phyloP scores from a whole-genome alignment of 2,329 filamentous ascomycete genomes.

The Microcera coccophila region DNA sequence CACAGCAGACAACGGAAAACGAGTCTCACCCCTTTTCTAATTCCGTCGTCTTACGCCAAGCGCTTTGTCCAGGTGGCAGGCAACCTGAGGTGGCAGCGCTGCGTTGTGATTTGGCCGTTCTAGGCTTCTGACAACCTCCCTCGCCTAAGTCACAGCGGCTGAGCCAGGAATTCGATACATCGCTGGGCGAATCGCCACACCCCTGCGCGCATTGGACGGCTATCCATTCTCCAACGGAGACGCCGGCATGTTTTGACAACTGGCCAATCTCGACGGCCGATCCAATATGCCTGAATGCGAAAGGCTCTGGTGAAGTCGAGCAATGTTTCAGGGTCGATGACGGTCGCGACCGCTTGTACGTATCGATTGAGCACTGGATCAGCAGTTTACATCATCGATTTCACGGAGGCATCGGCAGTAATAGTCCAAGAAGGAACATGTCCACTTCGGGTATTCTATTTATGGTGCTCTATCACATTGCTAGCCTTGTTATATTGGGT shows the following conservation, averaged over 20 bases:
- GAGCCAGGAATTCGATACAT: background rate
- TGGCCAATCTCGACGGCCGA: background rate
- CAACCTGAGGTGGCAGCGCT: background rate
- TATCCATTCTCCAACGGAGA: background rate
- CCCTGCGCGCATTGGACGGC: background rate
- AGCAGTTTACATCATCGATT: too few species aligned
- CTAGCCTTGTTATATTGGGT: background rate
- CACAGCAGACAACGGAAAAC: conserved; percentile 1
- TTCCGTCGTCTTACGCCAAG: background rate
- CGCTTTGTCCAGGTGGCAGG: background rate
- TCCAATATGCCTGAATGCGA: background rate
- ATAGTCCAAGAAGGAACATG: too few species aligned
- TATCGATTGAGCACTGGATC: too few species aligned
- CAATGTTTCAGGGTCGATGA: too few species aligned
- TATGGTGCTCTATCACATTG: background rate
- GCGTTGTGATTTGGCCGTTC: background rate
- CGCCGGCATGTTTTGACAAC: background rate
- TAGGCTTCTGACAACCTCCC: background rate
- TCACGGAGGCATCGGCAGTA: too few species aligned
- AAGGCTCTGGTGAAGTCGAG: background rate
- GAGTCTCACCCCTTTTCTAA: background rate
- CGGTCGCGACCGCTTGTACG: too few species aligned
- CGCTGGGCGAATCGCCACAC: background rate
- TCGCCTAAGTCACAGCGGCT: background rate
- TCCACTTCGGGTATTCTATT: background rate